Evolutionary conservation across 2,329 filamentous ascomycete species (phyloP), one percentile per base, ranked within the genome.

Genomic region (Fusarium albosuccineum): DNA sequence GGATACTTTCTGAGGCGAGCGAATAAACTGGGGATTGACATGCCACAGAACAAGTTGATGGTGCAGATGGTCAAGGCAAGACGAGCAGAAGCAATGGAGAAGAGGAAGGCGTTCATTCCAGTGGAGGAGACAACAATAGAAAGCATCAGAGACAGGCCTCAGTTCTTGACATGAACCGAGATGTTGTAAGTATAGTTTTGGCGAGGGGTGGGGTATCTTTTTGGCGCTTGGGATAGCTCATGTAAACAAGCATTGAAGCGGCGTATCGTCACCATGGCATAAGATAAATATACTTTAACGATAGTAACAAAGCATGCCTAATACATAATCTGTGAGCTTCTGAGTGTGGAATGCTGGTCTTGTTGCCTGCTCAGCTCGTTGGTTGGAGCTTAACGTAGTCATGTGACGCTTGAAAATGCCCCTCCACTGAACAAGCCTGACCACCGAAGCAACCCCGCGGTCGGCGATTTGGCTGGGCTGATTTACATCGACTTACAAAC

Each of bases 1-100:
- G 95, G 94, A 1, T 99, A 95, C 80, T 91, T 99, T 62, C 84
- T 97, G 33, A 85, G 82, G 51, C 86, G 91, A 40, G 96, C 92
- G 1, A 85, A 87, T 70, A 87, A 92, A 75, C 73, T 94, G 62
- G 92, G 92, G 2, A 82, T 97, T n/a, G 82, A 87, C 51, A 89
- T 89, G 72, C 87, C 88, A 10, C 82, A 90, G 64, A 96, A 97
- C 75, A 89, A 90, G 71, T 86, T 92, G 82, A 82, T 97, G 41
- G 82, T 91, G 76, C 83, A 89, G 54, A 79, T 94, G 80, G 89
- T 97, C 49, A 89, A 91, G 74, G 92, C 89, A 26, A 95, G 92
- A 81, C 80, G 85, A 7, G 69, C 71, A 34, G 71, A 77, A 29
- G 72, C 77, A 13, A 56, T 71, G 29, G 70, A 74, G 46, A 77